Evolutionary conservation across 2,329 filamentous ascomycete genomes (phyloP), one percentile per base, ranked within the genome.

Genomic region (Emergomyces pasteurianus): DNA sequence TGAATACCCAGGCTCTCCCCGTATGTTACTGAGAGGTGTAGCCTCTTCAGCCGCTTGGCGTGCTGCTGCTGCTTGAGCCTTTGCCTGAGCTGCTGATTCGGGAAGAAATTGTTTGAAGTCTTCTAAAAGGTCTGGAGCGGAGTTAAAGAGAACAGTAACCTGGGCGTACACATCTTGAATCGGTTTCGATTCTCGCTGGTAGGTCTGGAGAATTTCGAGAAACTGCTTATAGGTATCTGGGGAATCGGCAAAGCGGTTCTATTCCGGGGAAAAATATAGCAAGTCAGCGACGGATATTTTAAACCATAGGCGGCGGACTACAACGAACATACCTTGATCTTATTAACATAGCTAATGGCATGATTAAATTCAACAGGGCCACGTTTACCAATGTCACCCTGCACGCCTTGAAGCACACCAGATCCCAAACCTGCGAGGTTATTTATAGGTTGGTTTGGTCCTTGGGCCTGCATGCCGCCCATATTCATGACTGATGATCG

Each of bases 191-290:
- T 99, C 94, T 61, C 94, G 85, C 74, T 99, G 94, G 69, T 99
- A 99, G 1, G 94, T 99, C 75, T 99, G 94, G 53, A 99, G 79
- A 56, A 99, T 99, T 73, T 99, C 94, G 36, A 99, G 82, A 71
- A 99, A 99, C 71, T 99, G 92, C 74, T 99, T 99, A 79, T 99
- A 99, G 64, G 99, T 97, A 73, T 99, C 94, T 7, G 94, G 94
- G 65, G 95, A 92, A 69, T 92, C 87, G 68, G 95, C 88, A 75
- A 97, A 99, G 52, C 94, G 92, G 72, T 97, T 99, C 90, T 96
- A 63, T 63, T 38, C 3, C 31, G 8, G 8, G 6, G 8, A 16
- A 42, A 9, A 21, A 40, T 61, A 63, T 38, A 46, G 59, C 1
- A 16, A 26, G 38, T 50, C 43, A 28, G 42, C 38, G 8, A 31